Evolutionary conservation across 2,329 filamentous ascomycete genomes (phyloP), one percentile per base, ranked within the genome.

Genomic region (Colletotrichum sublineola): DNA sequence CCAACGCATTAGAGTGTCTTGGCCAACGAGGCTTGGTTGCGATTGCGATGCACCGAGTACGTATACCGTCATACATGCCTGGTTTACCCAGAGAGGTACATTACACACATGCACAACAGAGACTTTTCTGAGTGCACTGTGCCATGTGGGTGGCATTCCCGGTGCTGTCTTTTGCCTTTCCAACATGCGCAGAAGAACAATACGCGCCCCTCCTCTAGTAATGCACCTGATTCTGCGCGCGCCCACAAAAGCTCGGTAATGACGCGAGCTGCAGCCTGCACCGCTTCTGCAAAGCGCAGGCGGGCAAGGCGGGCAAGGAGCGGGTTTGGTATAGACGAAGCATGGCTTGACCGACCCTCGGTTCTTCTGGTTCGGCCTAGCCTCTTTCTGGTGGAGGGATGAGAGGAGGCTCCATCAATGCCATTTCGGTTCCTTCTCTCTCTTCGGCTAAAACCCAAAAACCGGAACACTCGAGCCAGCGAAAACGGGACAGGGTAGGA

Each of bases 241-340:
- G 42, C 42, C 58, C 31, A 46, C 58, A 61, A 48, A 33, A n/a
- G 42, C 60, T 63, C 60, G 60, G 60, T 63, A 63, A 63, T 63
- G 60, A 63, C 60, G 60, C 60, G 31, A 52, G 60, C 42, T 63
- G 60, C 31, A 63, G 33, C 53, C 38, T 62, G 58, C 42, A 48
- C 20, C 11, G 53, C 53, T 38, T 20, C 20, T 56, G 53, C 53
- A 56, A 24, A 24, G 31, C 20, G 20, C 33, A 56, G 31, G 31
- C 53, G 20, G 53, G 33, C 33, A 24, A n/a, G 33, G 33, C 33
- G 53, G 53, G 53, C 33, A 15, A 38, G 60, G 60, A 50, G 31
- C 60, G 60, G 60, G 44, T 52, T 63, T 63, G 53, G 53, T 48
- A 9, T 14, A 52, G 20, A 29, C 60, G 14, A 63, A 48, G 31